Evolutionary conservation across 371 early-diverging fungal species (phyloP), one percentile per base, ranked within the genome.

Genomic region (Saksenaea oblongispora): DNA sequence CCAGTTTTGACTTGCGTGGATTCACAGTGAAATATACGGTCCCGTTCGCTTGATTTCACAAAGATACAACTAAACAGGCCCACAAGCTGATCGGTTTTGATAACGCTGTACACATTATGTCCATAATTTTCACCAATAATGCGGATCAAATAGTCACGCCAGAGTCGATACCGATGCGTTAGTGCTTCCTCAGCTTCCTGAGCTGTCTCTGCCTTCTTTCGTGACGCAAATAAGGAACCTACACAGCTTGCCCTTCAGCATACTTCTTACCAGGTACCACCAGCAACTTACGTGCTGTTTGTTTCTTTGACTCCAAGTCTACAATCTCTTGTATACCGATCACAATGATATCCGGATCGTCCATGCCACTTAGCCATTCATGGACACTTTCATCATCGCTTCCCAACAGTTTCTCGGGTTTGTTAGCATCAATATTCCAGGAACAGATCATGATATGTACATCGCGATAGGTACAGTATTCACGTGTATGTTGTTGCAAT

Each of bases 241-340:
- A 58, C 7, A 31, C n/a, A 31, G 2, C 7, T 31, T 7, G 31
- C 7, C 31, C 7, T 31, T 31, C 31, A 31, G 31, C 31, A 31
- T 4, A 31, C 31, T 31, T 31, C 31, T 31, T 31, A n/a, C n/a
- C n/a, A n/a, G n/a, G n/a, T n/a, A n/a, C n/a, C n/a, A n/a, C 7
- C 15, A n/a, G 17, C 17, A 22, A 70, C 83, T 76, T 78, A 87
- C 88, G 85, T 24, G 90, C 90, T 24, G 85, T 86, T 67, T 83
- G 80, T 54, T 86, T 88, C 56, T 89, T 89, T 56, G 87, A 87
- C 70, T 94, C 93, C 51, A 96, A 71, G 67, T 94, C 91, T 4
- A 95, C 90, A 62, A 93, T 86, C 71, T 96, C 96, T 75, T 96
- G 96, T 61, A 95, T 90, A 5, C 93, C 93, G 34, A 95, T 80